A percentile compares a stretch with the other conserved stretches of the same genome.
These are phyloP conservation scores for Leucoagaricus sp. DNA, from an alignment of 1,284 basidiomycete species.

Conservation along the genomic window DNA sequence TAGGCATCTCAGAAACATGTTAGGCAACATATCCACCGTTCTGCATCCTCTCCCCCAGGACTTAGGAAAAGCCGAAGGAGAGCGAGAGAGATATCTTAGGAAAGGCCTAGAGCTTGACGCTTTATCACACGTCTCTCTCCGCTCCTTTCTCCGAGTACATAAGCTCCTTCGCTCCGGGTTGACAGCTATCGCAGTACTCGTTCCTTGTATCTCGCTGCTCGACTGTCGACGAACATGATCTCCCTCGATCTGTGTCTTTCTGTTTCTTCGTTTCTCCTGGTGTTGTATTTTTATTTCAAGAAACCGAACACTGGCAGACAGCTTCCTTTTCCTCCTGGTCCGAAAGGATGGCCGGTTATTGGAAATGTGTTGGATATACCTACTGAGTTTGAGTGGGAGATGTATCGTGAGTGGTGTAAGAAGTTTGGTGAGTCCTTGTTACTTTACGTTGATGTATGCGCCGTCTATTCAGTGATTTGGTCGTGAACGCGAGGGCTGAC, in stretches of 20 bases:
- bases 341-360: constrained; percentile 32
- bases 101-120: no score
- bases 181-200: no score
- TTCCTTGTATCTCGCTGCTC: neutral
- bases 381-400: constrained; percentile 34
- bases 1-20: no score
- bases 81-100: no score
- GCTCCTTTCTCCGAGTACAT: no score
- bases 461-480: no score
- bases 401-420: constrained; percentile 35
- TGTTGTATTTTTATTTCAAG: constrained; percentile 19
- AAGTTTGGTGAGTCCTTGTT: constrained; percentile 24
- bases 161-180: no score
- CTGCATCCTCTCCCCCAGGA: no score
- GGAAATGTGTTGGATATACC: constrained; percentile 37
- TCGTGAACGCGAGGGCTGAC: neutral
- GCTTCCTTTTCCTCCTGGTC: constrained; percentile 36
- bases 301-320: constrained; percentile 11
- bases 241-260: constrained; percentile 17
- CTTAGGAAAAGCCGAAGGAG: no score
- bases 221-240: constrained; percentile 14
- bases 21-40: no score
- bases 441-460: neutral
- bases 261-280: constrained; percentile 15
- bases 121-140: no score